Base-by-base conservation (phyloP, 2,329 filamentous ascomycete species). In the Sporothrix mexicana region DNA sequence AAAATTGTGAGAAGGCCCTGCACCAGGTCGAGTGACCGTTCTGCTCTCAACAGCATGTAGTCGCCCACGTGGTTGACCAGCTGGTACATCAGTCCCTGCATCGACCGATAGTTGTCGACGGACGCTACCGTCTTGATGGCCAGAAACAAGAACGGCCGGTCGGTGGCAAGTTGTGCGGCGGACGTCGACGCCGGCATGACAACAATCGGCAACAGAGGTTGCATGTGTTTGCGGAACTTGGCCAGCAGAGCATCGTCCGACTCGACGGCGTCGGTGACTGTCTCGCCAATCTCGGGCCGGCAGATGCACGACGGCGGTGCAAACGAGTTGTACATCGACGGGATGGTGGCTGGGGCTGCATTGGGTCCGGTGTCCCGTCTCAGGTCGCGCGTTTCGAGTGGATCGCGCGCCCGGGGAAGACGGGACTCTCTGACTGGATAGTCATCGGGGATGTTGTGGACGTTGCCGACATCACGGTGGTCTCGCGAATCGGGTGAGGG, bases 61-160 rank as follows among this genome's bases (percentile, higher is more conserved):
- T 88, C 85, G 2, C 84, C 80, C 13, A 88, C 77, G 55, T 85
- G 81, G 23, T 77, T 79, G 77, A 86, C 83, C 30, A 88, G 78
- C 45, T 81, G 80, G 71, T 83, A 85, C 81, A 86, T 85, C 75
- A 88, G 85, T 0, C 82, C 84, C 15, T 83, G 79, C 84, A 87
- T 86, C 1, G 83, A 86, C 45, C 79, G 79, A 12, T 85, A 77
- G 57, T 84, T 84, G 20, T 83, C 80, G 55, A 85, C 83, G 0
- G 85, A 87, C 0, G 85, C 80, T 0, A 87, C 84, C 82, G 86
- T 87, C 8, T 82, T 79, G 25, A 88, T 85, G 3, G 84, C 81
- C 0, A 83, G 79, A 79, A 87, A 85, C 2, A 88, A 78, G 41
- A 88, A 85, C 0, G 86, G 86, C 10, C 81, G 79, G 0, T 79